A percentile compares a stretch with the other conserved stretches of the same genome.
phyloP scores from a whole-genome alignment of 352 stramenopile species.

The Pythium pectinolyticum region DNA sequence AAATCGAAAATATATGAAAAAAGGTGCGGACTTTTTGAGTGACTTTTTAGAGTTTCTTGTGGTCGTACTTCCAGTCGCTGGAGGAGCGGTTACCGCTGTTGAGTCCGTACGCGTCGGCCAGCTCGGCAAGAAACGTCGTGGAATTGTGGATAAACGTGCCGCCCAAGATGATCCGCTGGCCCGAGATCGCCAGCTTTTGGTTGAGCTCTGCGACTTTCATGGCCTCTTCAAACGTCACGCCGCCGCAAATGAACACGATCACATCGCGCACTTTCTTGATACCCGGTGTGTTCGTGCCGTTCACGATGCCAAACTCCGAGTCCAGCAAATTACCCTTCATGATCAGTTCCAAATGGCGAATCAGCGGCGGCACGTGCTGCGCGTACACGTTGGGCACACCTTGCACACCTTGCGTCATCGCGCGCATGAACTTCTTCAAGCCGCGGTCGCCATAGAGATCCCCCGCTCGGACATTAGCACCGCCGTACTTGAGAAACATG shows the following conservation, averaged over 20 bases:
- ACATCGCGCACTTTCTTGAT: slow-evolving; percentile 96
- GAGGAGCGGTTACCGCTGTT: slow-evolving; percentile 3
- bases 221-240: slow-evolving; percentile 99
- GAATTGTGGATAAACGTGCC: slow-evolving; percentile 97
- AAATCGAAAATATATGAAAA: neutral
- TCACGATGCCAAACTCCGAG: slow-evolving; percentile 94
- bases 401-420: slow-evolving; percentile 94
- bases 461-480: slow-evolving; percentile 54
- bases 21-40: neutral
- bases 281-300: slow-evolving; percentile 94
- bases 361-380: slow-evolving; percentile 96
- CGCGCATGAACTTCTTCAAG: slow-evolving; percentile 87
- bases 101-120: slow-evolving; percentile 73
- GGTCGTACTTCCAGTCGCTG: slow-evolving; percentile 56
- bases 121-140: slow-evolving; percentile 95
- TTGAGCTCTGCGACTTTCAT: slow-evolving; percentile 98
- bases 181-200: slow-evolving; percentile 71
- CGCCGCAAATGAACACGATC: slow-evolving; percentile 98
- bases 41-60: slow-evolving; percentile 52
- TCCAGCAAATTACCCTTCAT: slow-evolving; percentile 80
- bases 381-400: slow-evolving; percentile 98
- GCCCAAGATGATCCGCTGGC: slow-evolving; percentile 92
- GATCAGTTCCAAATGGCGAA: slow-evolving; percentile 90
- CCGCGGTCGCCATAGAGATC: slow-evolving; percentile 84
- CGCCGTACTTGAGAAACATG: slow-evolving; percentile 70